Conservation (phyloP, 2,329 filamentous ascomycete genomes). For the Microdochium paspali region DNA sequence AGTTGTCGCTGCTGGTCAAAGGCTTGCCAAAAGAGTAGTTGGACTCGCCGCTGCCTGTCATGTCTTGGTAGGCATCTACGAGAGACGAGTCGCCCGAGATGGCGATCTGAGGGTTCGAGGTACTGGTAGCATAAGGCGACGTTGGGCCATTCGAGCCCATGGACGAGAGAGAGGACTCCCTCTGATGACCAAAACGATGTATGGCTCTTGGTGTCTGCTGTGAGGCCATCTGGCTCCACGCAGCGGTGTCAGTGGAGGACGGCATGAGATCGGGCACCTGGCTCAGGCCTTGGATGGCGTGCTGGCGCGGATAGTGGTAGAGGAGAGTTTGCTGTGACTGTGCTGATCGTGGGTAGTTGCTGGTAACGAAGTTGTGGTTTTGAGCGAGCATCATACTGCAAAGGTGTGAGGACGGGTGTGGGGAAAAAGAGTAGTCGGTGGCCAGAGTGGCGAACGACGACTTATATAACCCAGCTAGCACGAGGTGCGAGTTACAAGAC, state of each 20-base stretch:
- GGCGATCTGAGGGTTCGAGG: constrained; percentile 49
- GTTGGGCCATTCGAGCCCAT: constrained; percentile 49
- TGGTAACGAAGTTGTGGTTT: constrained; percentile 14
- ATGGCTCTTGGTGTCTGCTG: constrained; percentile 15
- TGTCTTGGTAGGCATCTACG: constrained; percentile 34
- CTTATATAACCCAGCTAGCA: constrained; percentile 7
- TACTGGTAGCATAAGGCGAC: constrained; percentile 47
- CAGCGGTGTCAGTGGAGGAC: constrained; percentile 15
- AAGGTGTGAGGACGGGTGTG: constrained; percentile 2
- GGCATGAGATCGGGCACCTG: constrained; percentile 20
- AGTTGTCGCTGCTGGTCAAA: constrained; percentile 20
- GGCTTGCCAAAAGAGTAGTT: constrained; percentile 37
- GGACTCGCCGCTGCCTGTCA: constrained; percentile 24
- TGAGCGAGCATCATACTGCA: constrained; percentile 21
- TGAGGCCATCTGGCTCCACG: constrained; percentile 15
- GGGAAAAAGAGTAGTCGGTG: constrained; percentile 1
- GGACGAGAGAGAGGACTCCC: constrained; percentile 53
- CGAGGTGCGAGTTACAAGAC: neutral
- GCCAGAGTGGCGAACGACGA: constrained; percentile 5
- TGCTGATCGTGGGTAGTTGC: constrained; percentile 6
- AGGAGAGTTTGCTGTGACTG: neutral
- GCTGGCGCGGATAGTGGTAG: neutral
- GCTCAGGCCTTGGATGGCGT: constrained; percentile 12
- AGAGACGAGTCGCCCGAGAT: constrained; percentile 32
- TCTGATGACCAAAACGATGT: constrained; percentile 37